phyloP scores from a whole-genome alignment of 148 eudicot species.

The Linanthus parryae region DNA sequence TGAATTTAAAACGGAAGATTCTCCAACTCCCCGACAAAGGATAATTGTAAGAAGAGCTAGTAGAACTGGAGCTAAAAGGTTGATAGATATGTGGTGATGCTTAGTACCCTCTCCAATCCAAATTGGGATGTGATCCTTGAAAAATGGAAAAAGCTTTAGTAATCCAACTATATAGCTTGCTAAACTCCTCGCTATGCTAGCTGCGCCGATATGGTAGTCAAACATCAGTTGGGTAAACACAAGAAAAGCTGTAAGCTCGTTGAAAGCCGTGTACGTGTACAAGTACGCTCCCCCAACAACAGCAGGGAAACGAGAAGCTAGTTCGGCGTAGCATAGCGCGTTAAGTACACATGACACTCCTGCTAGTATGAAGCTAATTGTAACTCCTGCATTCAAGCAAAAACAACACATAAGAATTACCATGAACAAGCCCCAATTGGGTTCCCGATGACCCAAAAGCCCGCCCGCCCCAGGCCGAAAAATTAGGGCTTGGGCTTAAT shows the following conservation, averaged over 20 bases:
- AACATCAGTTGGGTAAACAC: constrained; percentile 94
- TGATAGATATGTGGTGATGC: constrained; percentile 61
- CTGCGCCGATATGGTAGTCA: constrained; percentile 97
- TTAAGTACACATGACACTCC: constrained; percentile 91
- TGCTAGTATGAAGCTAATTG: constrained; percentile 80
- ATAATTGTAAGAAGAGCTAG: constrained; percentile 55
- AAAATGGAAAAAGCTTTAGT: constrained; percentile 61
- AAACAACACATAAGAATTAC: constrained; percentile 3
- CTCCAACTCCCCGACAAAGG: constrained; percentile 87
- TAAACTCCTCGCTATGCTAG: constrained; percentile 96
- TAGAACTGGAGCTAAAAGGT: constrained; percentile 73
- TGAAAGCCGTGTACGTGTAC: constrained; percentile 91
- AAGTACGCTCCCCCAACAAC: constrained; percentile 98
- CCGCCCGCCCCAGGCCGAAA: no score
- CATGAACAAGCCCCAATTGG: neutral
- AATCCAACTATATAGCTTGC: constrained; percentile 65
- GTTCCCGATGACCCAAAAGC: neutral
- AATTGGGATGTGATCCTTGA: constrained; percentile 66
- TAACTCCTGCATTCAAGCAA: constrained; percentile 61
- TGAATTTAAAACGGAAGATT: constrained; percentile 76
- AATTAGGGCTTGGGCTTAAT: no score
- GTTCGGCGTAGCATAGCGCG: constrained; percentile 96
- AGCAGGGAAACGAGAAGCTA: constrained; percentile 91
- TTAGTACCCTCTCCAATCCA: constrained; percentile 90
- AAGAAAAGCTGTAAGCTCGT: constrained; percentile 95